Conservation (phyloP, 2,329 filamentous ascomycete species). For the Diplodia scrobiculata region DNA sequence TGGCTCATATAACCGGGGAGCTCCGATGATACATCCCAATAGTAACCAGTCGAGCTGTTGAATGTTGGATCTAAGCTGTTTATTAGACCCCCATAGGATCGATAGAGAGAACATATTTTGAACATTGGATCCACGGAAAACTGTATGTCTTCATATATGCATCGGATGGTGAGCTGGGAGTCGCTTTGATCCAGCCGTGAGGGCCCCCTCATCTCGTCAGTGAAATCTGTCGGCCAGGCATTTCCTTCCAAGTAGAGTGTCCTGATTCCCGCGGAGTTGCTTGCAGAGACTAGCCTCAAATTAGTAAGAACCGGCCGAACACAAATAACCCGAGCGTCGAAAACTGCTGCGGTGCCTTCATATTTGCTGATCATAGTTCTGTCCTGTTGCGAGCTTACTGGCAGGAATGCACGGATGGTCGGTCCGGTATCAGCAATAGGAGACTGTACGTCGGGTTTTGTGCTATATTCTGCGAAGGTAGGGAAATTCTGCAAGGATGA, state of each 20-base stretch:
- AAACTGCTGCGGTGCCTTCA: neutral
- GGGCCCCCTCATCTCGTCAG: neutral
- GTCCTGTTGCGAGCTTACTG: neutral
- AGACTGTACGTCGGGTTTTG: neutral
- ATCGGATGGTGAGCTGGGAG: too few relatives aligned
- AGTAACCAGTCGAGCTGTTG: too few relatives aligned
- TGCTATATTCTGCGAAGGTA: neutral
- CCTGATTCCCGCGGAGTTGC: too few relatives aligned
- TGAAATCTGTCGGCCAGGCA: neutral
- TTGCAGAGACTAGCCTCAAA: too few relatives aligned
- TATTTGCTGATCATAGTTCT: neutral
- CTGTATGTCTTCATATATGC: too few relatives aligned
- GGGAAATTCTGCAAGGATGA: neutral
- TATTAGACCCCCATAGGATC: neutral
- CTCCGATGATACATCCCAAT: too few relatives aligned
- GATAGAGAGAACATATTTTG: neutral
- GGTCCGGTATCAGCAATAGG: neutral
- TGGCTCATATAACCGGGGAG: too few relatives aligned
- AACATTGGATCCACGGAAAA: neutral
- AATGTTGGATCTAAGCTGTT: neutral
- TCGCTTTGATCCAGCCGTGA: neutral
- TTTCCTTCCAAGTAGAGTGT: neutral
- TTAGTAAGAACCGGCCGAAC: neutral
- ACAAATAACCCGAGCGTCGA: constrained; percentile 1
- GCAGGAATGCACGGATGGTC: neutral